Evolutionary conservation across 2,329 filamentous ascomycete genomes (phyloP), one percentile per base, ranked within the genome.

Genomic region (Diaporthe vaccinii): DNA sequence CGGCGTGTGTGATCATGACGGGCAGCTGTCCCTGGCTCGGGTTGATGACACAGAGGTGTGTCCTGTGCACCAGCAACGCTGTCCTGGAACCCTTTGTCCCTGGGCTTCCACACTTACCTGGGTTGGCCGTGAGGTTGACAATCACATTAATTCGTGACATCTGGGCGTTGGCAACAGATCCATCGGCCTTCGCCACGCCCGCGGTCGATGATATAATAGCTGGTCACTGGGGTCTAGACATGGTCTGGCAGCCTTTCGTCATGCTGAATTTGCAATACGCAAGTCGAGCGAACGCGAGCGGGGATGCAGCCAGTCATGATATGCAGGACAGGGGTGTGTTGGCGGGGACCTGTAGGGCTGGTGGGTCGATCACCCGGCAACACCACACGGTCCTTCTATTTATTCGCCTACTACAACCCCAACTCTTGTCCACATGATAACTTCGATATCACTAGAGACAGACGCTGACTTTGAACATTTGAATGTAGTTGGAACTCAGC

Each of bases 61-160:
- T 53, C 10, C 49, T 53, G n/a, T 53, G n/a, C n/a, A 53, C 49
- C n/a, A 53, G 6, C n/a, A 5, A 25, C 9, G n/a, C n/a, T 53
- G n/a, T 53, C n/a, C n/a, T 53, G n/a, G n/a, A 53, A 53, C n/a
- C 49, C 49, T 53, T 53, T 53, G n/a, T 53, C n/a, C n/a, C 8
- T 25, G 10, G 49, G 49, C 22, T 53, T 8, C 9, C n/a, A 53
- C n/a, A 51, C 20, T 49, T 12, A 9, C 20, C 20, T 49, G 20
- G 22, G 20, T 49, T 51, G 20, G 20, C 46, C 20, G 20, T 51
- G 20, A 51, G 20, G 46, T 51, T n/a, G 9, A 51, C 3, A 51
- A 9, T 51, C 20, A 51, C 22, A 51, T 51, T 51, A 51, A 51
- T 51, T 51, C 20, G 46, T 51, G 20, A n/a, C 20, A n/a, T 51